A percentile compares a stretch with the other conserved stretches of the same genome.
These are phyloP conservation scores for Umbelopsis sp. DNA, from an alignment of 192 early-diverging fungal genomes.

Conservation along the genomic window DNA sequence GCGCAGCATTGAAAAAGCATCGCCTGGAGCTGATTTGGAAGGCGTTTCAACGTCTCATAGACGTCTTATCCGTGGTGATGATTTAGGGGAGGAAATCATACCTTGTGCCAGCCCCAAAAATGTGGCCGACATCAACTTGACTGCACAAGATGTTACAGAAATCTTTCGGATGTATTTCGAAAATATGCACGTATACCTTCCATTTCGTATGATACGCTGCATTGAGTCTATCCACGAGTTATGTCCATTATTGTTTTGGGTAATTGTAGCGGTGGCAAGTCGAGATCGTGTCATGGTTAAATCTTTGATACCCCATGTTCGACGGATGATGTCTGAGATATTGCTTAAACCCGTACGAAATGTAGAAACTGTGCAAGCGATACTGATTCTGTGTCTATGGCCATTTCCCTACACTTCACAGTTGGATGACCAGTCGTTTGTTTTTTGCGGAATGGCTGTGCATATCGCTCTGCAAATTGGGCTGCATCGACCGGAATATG, in stretches of 20 bases:
- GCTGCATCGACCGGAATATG: conserved; percentile 19
- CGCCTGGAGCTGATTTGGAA: neutral
- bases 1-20: neutral
- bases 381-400: conserved; percentile 1
- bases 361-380: conserved; percentile 5
- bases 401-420: conserved; percentile 3
- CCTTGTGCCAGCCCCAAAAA: conserved; percentile 2
- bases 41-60: neutral
- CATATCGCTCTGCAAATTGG: conserved; percentile 23
- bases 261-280: neutral
- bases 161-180: conserved; percentile 1
- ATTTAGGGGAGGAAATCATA: neutral
- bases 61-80: neutral
- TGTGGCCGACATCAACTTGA: neutral
- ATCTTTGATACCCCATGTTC: neutral
- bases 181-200: conserved; percentile 9
- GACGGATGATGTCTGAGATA: conserved; percentile 2
- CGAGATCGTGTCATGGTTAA: neutral
- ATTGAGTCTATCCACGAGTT: neutral
- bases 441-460: neutral
- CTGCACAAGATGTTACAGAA: neutral
- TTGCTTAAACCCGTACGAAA: conserved; percentile 1
- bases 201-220: conserved; percentile 1
- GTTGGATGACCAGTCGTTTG: conserved; percentile 7
- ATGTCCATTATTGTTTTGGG: conserved; percentile 5